Base-by-base conservation (phyloP, 495 filamentous ascomycete species). In the Podospora bellae-mahoneyi region DNA sequence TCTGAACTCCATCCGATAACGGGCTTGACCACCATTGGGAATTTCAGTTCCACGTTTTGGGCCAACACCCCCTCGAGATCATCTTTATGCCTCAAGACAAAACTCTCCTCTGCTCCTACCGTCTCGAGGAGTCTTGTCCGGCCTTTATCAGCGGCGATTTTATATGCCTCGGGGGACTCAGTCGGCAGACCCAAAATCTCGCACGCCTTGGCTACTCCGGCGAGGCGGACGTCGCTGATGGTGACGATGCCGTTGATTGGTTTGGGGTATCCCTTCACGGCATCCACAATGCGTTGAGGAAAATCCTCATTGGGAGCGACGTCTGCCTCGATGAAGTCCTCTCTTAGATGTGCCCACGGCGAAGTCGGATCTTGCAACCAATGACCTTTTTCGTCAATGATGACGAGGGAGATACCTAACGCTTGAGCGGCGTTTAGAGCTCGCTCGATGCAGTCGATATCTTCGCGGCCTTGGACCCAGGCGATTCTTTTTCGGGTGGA, bases 21-120 rank as follows among this genome's bases (percentile, higher is more conserved):
- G 0, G 83, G 82, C 70, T 85, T 85, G 18, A 85, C 77, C 44
- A 85, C 80, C 1, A 81, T 28, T 0, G 83, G 83, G 55, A 74
- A 85, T 7, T 5, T 28, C 26, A 71, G 54, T 56, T 26, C 16
- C 16, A n/a, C 62, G 0, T 39, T 55, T 58, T 27, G n/a, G 10
- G 27, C 7, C 34, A 73, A 55, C 4, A 65, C 20, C 7, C 55
- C 27, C 20, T 70, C 68, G 53, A 73, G 34, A 10, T 66, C 65
- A 7, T n/a, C 63, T 18, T 62, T 67, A 44, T 27, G 54, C 34
- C 15, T 53, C 44, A 68, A 61, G 2, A 70, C 68, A 59, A 70
- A 68, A 44, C 69, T 64, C 64, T 75, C 63, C n/a, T 60, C 65
- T 23, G 56, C 34, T 1, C 56, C 48, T 48, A 64, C 53, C 5